These are phyloP conservation scores for Fremontodendron californicum DNA, from an alignment of 345 rosid genomes.

Conservation along the genomic window DNA sequence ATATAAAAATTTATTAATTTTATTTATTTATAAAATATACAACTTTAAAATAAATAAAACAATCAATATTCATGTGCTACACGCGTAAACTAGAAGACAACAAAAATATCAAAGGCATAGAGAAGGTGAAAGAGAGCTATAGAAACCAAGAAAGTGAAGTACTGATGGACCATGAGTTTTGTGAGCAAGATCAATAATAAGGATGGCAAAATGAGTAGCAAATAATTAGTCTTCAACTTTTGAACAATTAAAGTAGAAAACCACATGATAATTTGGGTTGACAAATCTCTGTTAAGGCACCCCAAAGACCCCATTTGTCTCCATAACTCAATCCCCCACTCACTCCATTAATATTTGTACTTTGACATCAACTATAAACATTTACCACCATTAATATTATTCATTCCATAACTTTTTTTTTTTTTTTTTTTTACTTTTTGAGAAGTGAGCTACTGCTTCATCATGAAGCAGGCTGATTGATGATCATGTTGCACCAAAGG, in stretches of 20 bases:
- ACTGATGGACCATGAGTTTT: not conserved
- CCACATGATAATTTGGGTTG: not conserved
- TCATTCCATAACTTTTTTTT: too few relatives aligned
- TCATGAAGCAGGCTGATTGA: not conserved
- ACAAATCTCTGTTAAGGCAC: not conserved
- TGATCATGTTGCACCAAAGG: not conserved
- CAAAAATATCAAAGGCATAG: too few relatives aligned
- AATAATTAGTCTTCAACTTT: not conserved
- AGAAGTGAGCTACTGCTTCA: too few relatives aligned
- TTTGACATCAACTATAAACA: not conserved
- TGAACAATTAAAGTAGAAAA: slow-evolving; percentile 1
- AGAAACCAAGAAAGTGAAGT: too few relatives aligned
- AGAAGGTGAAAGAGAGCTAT: too few relatives aligned
- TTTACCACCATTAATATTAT: too few relatives aligned
- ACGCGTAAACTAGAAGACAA: too few relatives aligned
- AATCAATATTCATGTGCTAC: too few relatives aligned
- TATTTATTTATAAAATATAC: too few relatives aligned
- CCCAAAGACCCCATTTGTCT: not conserved
- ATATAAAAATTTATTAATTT: too few relatives aligned
- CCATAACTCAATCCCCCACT: not conserved
- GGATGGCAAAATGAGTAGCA: slow-evolving; percentile 2
- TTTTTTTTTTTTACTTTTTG: too few relatives aligned
- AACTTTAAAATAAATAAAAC: too few relatives aligned
- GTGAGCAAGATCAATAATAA: not conserved
- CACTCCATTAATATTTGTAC: not conserved